These are phyloP conservation scores for Fraxinus platypoda DNA, from an alignment of 305 asterid species.

Conservation along the genomic window DNA sequence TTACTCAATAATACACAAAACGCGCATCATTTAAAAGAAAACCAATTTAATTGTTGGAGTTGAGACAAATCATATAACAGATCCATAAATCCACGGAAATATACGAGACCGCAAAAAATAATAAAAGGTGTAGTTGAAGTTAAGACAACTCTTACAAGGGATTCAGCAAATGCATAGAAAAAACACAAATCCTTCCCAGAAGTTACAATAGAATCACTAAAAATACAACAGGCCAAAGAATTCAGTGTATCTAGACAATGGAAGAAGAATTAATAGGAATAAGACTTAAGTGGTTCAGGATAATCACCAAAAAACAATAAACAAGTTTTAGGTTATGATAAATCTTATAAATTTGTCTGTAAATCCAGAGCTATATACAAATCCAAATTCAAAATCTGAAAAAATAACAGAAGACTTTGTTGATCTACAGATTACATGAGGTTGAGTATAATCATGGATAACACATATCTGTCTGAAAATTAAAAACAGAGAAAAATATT, in stretches of 20 bases:
- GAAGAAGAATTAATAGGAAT: neutral
- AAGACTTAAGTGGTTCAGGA: neutral
- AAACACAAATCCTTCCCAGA: neutral
- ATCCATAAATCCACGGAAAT: neutral
- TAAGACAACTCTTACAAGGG: neutral
- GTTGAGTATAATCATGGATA: neutral
- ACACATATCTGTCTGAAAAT: neutral
- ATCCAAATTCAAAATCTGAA: neutral
- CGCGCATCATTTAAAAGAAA: neutral
- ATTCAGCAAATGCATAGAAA: neutral
- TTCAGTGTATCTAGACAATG: neutral
- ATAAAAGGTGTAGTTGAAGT: neutral
- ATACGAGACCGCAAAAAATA: neutral
- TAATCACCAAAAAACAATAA: neutral
- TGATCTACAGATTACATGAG: neutral
- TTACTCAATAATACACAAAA: neutral
- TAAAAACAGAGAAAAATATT: neutral
- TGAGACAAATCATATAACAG: neutral
- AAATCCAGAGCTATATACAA: neutral
- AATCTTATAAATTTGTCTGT: neutral
- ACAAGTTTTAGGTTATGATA: neutral
- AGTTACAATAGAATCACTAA: neutral
- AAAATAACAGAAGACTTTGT: neutral
- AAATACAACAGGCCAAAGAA: neutral
- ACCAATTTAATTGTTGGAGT: neutral